Base-by-base conservation (phyloP, 1,284 basidiomycete genomes). In the Ustilago bromivora region DNA sequence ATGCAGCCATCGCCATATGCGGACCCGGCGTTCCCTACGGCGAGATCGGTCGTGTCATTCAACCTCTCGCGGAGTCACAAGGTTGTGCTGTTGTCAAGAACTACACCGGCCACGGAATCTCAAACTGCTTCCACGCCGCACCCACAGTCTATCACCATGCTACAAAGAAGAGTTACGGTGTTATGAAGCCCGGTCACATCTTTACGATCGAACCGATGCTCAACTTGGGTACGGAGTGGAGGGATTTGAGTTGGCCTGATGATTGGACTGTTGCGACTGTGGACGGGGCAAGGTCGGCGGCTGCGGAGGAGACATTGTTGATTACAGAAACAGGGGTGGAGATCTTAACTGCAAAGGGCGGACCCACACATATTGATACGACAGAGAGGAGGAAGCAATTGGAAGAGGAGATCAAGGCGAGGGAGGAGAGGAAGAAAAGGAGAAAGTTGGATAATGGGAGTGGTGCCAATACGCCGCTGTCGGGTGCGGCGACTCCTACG, bases 61-160 rank as follows among this genome's bases (percentile, higher is more conserved):
- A 93, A 83, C 85, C 87, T 0, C 84, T 87, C 35, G 87, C 87
- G 0, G 82, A 84, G 52, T 74, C 77, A 40, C 80, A 87, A 59
- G 88, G 88, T 0, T 90, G 89, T 76, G 92, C 90, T 2, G 89
- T 95, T 31, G 95, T 93, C 49, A 88, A 89, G 10, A 90, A 93
- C 65, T 94, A 93, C 79, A 90, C 89, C 1, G 93, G 94, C 0
- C 95, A 97, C 86, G 95, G 95, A 0, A 96, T 98, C 66, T 94
- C 94, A 1, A 89, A 88, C 23, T 89, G 89, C 13, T 98, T 97
- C 82, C 95, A 98, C 85, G 89, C 90, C 17, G 88, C 91, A 31
- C 95, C 95, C 0, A 95, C 92, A 90, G 92, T 98, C 78, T 87
- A 92, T 41, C 95, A 97, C 84, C 88, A 89, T 66, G 60, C 72